phyloP scores from a whole-genome alignment of 164 flowering plant genomes.

The Dillenia turbinata region DNA sequence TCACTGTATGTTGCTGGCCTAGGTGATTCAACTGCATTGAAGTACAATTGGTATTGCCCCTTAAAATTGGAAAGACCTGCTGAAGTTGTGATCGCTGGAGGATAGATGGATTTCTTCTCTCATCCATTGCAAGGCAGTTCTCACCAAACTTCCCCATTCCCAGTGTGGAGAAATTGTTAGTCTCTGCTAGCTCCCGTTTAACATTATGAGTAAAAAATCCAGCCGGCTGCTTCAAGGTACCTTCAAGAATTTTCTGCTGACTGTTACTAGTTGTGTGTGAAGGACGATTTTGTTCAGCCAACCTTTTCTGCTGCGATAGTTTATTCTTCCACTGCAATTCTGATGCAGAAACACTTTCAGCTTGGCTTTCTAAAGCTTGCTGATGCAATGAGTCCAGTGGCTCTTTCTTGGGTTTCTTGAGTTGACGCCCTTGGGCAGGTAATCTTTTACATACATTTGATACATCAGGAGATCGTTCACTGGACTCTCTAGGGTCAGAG shows the following conservation, averaged over 20 bases:
- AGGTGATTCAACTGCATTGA: constrained; percentile 2
- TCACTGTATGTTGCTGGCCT: neutral
- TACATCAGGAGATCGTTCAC: constrained; percentile 1
- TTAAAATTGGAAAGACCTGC: neutral
- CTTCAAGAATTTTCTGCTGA: constrained; percentile 2
- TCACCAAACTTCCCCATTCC: constrained; percentile 1
- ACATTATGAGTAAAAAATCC: neutral
- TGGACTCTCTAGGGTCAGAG: neutral
- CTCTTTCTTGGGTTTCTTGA: constrained; percentile 17
- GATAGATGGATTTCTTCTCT: constrained; percentile 1
- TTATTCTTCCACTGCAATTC: constrained; percentile 4
- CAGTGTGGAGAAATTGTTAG: neutral
- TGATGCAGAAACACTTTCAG: constrained; percentile 5
- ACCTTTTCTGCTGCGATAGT: neutral
- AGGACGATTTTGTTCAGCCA: neutral
- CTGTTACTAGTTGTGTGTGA: neutral
- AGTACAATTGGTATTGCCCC: constrained; percentile 2
- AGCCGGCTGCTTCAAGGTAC: constrained; percentile 4
- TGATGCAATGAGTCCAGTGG: constrained; percentile 13
- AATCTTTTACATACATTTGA: constrained; percentile 3
- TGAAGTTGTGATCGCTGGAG: neutral
- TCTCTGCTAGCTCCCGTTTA: constrained; percentile 4
- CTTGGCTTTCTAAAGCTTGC: constrained; percentile 7
- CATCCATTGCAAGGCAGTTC: neutral
- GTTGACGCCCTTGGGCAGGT: neutral